Evolutionary conservation across 2,329 filamentous ascomycete genomes (phyloP), one percentile per base, ranked within the genome.

Genomic region (Sporothrix pseudoabietina): DNA sequence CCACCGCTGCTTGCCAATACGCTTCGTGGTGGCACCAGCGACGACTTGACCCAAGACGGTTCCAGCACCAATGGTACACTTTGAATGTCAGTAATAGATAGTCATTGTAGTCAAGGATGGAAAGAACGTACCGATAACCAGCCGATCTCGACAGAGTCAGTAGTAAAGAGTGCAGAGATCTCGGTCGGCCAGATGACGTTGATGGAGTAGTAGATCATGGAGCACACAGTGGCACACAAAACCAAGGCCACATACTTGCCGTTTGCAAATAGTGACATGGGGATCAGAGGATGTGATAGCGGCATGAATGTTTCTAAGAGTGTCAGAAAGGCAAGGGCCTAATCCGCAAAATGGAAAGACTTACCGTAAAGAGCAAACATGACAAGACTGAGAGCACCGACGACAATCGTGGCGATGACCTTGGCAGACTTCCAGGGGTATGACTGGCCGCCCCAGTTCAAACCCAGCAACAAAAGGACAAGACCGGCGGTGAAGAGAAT

Each of bases 401-500:
- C 79, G 19, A 77, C 71, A 55, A 80, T 77, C 41, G 81, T 77
- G 5, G 77, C 77, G 7, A 72, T 75, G 66, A 81, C 79, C 4
- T 79, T 78, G 74, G 78, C 74, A 7, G 76, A 80, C 0, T 81
- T 82, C 83, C 83, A 84, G 2, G 82, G 80, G 74, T 83, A 83
- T 54, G 82, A 79, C 57, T 75, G 77, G n/a, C 83, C 83, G 32
- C 83, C 83, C 78, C 82, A 85, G 26, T 82, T 83, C 70, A 86
- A 78, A 7, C 84, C 84, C 75, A 86, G 83, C 12, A 86, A 78
- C 72, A 85, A 82, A 0, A 85, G 77, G 12, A 82, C 82, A 1
- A 85, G 81, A 4, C 84, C 84, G 1, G 80, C 80, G 10, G 82
- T 83, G 79, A 82, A 85, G 49, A 86, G 79, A 75, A 84, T 81